These are phyloP conservation scores for Arthrobotrys entomopaga DNA, from an alignment of 2,329 filamentous ascomycete genomes.

Conservation along the genomic window DNA sequence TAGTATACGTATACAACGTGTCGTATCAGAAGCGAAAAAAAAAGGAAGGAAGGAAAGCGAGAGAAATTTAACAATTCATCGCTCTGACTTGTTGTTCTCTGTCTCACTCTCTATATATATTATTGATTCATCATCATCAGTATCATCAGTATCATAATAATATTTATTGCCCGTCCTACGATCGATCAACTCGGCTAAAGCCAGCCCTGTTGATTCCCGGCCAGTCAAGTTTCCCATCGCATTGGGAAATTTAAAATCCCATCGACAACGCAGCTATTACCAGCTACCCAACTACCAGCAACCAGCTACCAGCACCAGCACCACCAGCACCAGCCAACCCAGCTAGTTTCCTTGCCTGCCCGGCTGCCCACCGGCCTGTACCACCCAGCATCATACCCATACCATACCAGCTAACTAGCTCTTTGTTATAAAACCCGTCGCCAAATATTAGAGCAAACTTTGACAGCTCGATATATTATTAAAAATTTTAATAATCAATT, in stretches of 20 bases:
- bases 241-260: conserved; percentile 31
- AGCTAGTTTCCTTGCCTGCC: not conserved
- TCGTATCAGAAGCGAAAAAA: not conserved
- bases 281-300: not conserved
- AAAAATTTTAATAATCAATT: no score
- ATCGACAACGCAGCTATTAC: conserved; percentile 53
- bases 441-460: no score
- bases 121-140: not conserved
- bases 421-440: no score
- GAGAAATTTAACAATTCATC: not conserved
- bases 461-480: no score
- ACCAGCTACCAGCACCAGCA: no score
- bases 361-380: no score
- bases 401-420: no score
- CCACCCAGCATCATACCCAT: no score
- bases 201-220: conserved; percentile 25
- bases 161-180: no score
- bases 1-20: not conserved
- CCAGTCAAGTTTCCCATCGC: conserved; percentile 8
- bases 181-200: conserved; percentile 17
- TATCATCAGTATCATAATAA: no score
- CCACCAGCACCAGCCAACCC: conserved; percentile 17
- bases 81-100: conserved; percentile 29
- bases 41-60: conserved; percentile 6
- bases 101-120: not conserved